Conservation (phyloP, 768 basidiomycete genomes). For the Chiua virens region DNA sequence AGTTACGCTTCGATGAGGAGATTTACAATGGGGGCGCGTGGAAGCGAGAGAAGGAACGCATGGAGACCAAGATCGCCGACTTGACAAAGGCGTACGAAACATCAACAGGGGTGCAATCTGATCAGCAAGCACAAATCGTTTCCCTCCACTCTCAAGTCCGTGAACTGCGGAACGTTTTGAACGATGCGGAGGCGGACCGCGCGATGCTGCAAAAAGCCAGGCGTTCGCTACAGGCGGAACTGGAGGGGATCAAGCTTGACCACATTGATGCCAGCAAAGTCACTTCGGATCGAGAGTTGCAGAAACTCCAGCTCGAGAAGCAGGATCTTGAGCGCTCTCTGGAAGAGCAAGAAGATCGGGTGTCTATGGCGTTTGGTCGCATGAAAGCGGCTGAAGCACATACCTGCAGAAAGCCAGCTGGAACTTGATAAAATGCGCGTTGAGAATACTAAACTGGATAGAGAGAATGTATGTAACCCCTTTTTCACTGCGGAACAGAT, state of each 20-base stretch:
- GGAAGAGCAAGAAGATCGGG: conserved; percentile 77
- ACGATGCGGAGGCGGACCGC: conserved; percentile 84
- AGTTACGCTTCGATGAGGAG: conserved; percentile 74
- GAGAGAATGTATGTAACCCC: conserved; percentile 58
- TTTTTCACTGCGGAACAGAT: background rate
- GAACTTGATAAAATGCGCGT: conserved; percentile 74
- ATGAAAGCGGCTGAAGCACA: conserved; percentile 81
- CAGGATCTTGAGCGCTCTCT: conserved; percentile 77
- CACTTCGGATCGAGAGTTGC: conserved; percentile 71
- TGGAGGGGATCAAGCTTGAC: conserved; percentile 79
- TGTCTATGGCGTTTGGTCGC: conserved; percentile 67
- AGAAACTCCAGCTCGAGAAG: conserved; percentile 74
- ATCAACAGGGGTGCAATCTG: conserved; percentile 66
- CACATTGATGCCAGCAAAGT: conserved; percentile 67
- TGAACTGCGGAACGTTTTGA: conserved; percentile 75
- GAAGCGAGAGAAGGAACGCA: conserved; percentile 86
- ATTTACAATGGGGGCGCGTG: conserved; percentile 75
- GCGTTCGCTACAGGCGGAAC: conserved; percentile 73
- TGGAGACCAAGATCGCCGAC: conserved; percentile 81
- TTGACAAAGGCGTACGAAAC: conserved; percentile 74
- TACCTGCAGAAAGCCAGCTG: conserved; percentile 70
- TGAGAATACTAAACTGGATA: conserved; percentile 82
- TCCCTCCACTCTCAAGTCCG: conserved; percentile 84
- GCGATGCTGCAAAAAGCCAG: conserved; percentile 79
- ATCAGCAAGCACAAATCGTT: conserved; percentile 84